Percentiles rank a stretch among this genome's conserved stretches.
phyloP scores from a whole-genome alignment of 2,329 filamentous ascomycete genomes.

The Trichophyton equinum region DNA sequence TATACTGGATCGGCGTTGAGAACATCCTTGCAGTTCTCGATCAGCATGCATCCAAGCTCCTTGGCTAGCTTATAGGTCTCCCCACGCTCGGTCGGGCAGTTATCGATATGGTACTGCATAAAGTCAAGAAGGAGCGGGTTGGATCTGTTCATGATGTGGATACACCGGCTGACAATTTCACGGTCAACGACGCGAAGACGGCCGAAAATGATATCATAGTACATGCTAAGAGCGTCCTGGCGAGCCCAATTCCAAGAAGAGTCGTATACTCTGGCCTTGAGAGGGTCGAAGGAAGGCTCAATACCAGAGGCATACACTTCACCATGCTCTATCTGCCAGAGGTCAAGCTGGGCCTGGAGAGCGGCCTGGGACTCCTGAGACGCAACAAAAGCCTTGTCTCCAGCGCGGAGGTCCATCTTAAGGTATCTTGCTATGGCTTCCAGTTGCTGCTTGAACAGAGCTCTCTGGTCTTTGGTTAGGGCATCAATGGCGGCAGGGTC shows the following conservation, averaged over 20 bases:
- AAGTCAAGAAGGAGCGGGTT: conserved; percentile 93
- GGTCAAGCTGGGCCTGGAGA: conserved; percentile 81
- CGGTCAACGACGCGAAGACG: conserved; percentile 84
- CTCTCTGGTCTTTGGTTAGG: conserved; percentile 88
- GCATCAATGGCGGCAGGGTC: conserved; percentile 94
- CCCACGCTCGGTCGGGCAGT: conserved; percentile 89
- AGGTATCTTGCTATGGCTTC: conserved; percentile 91
- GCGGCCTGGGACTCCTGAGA: conserved; percentile 76
- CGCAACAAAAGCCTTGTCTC: conserved; percentile 80
- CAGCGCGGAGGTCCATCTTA: conserved; percentile 92
- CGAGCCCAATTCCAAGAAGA: conserved; percentile 99
- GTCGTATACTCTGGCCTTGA: conserved; percentile 94
- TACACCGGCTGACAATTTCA: conserved; percentile 97
- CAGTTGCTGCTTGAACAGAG: conserved; percentile 95
- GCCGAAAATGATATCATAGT: conserved; percentile 97
- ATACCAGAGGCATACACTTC: conserved; percentile 94
- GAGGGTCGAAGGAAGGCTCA: conserved; percentile 78
- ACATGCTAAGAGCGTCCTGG: conserved; percentile 96
- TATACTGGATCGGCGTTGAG: conserved; percentile 73
- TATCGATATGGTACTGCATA: conserved; percentile 99
- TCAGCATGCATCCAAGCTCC: conserved; percentile 80
- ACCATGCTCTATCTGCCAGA: conserved; percentile 91
- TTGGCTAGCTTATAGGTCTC: conserved; percentile 98
- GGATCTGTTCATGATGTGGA: conserved; percentile 97
- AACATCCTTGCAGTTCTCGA: conserved; percentile 95